These are phyloP conservation scores for Magnolia changhungtana DNA, from an alignment of 164 flowering plant genomes.

Conservation along the genomic window DNA sequence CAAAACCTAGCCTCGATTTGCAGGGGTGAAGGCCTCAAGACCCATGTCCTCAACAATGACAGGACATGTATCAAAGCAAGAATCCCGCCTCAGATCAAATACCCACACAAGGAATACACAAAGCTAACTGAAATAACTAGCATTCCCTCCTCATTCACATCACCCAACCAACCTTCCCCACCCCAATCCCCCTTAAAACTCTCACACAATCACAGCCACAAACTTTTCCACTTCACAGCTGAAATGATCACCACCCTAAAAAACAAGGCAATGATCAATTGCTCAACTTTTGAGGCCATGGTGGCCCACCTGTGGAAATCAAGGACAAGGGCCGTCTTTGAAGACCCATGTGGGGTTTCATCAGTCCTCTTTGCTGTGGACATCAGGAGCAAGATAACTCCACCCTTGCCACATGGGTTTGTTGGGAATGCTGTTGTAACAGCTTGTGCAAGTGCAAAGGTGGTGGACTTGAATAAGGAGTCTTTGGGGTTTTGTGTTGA, in stretches of 20 bases:
- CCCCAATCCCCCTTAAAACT: slow-evolving; percentile 15
- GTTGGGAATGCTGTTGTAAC: slow-evolving; percentile 47
- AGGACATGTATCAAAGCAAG: slow-evolving; percentile 41
- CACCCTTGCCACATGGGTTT: slow-evolving; percentile 31
- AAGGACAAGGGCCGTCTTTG: slow-evolving; percentile 34
- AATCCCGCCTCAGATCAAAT: slow-evolving; percentile 34
- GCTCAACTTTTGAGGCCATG: slow-evolving; percentile 42
- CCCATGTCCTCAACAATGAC: slow-evolving; percentile 23
- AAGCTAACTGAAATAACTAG: slow-evolving; percentile 17
- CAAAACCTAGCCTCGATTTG: slow-evolving; percentile 38
- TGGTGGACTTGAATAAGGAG: slow-evolving; percentile 28
- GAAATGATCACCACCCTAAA: slow-evolving; percentile 31
- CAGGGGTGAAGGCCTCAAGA: slow-evolving; percentile 35
- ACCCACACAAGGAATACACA: slow-evolving; percentile 33
- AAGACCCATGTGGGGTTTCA: slow-evolving; percentile 23
- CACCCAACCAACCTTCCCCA: slow-evolving; percentile 15
- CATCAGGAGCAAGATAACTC: slow-evolving; percentile 33
- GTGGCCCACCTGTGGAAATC: slow-evolving; percentile 42
- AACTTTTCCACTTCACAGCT: slow-evolving; percentile 31
- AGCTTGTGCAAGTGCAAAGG: slow-evolving; percentile 40
- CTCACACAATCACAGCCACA: slow-evolving; percentile 21
- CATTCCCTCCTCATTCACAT: slow-evolving; percentile 31
- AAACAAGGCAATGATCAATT: slow-evolving; percentile 23
- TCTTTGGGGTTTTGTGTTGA: slow-evolving; percentile 33
- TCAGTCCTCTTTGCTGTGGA: slow-evolving; percentile 42